Base-by-base conservation (phyloP, 768 basidiomycete genomes). In the Lactarius quietus region DNA sequence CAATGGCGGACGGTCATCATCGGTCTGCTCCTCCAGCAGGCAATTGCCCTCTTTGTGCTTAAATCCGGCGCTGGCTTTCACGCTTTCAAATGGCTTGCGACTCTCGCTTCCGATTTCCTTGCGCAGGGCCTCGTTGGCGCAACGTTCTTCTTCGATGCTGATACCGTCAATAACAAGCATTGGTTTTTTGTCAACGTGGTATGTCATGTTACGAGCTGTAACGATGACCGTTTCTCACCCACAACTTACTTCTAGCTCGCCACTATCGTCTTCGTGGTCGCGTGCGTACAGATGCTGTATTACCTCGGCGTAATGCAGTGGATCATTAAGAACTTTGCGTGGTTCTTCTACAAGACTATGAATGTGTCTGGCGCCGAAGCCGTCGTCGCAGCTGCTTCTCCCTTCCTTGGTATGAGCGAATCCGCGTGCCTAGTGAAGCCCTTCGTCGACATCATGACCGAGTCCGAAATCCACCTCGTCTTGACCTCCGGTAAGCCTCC, bases 341-440 rank as follows among this genome's bases (percentile, higher is more conserved):
- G 91, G 92, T 83, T 95, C 78, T 95, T 96, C 83, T 93, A 92
- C 80, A 94, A 93, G 76, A 77, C 91, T 59, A 83, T 96, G 86
- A 87, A 90, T 68, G 84, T 96, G 38, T 95, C 94, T n/a, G 94
- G 95, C 64, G 94, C 93, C 4, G 94, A 96, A 73, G 93, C 94
- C 41, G 89, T 96, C 63, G 92, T 96, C 51, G 93, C 94, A 33
- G 87, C 94, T 57, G 88, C 93, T 18, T 94, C 93, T 0, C 94
- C 94, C n/a, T 96, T 90, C 84, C 86, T 96, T 68, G 94, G 94
- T 26, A 90, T 92, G 77, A 93, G 90, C 73, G 93, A 95, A 75
- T 89, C 87, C 26, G 92, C 92, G 54, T 93, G 92, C 75, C 79
- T 95, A 68, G 91, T 94, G 69, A 83, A 82, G 60, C 93, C 92